A percentile compares a stretch with the other conserved stretches of the same genome.
Conservation (phyloP, 768 basidiomycete genomes). For the Cystobasidium ongulense region DNA sequence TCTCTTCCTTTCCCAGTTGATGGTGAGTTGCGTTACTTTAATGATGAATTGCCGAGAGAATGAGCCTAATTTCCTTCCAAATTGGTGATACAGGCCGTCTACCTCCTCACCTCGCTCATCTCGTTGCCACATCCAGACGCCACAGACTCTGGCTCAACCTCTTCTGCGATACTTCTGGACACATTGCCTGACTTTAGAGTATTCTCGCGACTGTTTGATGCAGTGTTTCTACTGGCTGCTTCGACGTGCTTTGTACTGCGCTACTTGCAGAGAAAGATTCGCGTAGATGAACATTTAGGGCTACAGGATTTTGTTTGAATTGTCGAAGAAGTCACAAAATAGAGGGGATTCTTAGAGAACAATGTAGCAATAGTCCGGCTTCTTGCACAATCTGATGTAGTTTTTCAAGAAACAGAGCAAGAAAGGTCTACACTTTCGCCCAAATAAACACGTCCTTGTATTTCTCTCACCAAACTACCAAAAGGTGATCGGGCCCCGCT, state of each 20-base stretch:
- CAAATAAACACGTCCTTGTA: too few species aligned
- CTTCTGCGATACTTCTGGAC: conserved; percentile 35
- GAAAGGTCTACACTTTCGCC: too few species aligned
- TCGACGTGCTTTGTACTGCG: conserved; percentile 34
- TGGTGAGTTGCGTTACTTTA: conserved; percentile 38
- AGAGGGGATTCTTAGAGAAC: too few species aligned
- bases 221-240: conserved; percentile 40
- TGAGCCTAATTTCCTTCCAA: too few species aligned
- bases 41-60: too few species aligned
- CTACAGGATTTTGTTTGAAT: conserved; percentile 27
- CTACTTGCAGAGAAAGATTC: conserved; percentile 33
- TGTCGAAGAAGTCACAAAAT: neutral
- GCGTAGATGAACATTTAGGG: conserved; percentile 41
- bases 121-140: conserved; percentile 37
- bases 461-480: neutral
- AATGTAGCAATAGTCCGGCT: neutral
- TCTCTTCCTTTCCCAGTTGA: conserved; percentile 41
- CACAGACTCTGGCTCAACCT: neutral
- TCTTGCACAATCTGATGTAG: too few species aligned
- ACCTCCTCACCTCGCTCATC: conserved; percentile 43
- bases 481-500: neutral
- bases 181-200: conserved; percentile 41
- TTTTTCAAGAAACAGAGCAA: too few species aligned
- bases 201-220: conserved; percentile 41
- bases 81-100: conserved; percentile 36